These are phyloP conservation scores for Termitomyces sp. DNA, from an alignment of 768 basidiomycete species.

Conservation along the genomic window DNA sequence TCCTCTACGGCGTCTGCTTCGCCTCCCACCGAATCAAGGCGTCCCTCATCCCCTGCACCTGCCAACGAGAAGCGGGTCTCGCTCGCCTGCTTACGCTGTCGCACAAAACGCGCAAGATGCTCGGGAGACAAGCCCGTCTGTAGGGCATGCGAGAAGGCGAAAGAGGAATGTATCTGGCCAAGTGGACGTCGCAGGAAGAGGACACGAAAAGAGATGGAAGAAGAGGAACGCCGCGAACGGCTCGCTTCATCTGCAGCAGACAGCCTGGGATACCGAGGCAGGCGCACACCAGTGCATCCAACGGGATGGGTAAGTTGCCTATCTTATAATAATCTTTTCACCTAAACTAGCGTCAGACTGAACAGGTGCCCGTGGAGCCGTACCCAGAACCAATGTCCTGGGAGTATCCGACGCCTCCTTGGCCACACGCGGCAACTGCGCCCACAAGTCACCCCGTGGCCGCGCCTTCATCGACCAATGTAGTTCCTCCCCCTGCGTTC, in stretches of 20 bases:
- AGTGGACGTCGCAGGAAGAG: conserved; percentile 12
- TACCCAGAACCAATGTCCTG: conserved; percentile 2
- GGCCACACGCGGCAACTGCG: conserved; percentile 1
- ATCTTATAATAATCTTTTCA: not conserved
- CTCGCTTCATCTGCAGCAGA: conserved; percentile 10
- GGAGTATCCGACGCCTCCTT: conserved; percentile 7
- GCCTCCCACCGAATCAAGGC: not conserved
- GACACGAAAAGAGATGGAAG: conserved; percentile 13
- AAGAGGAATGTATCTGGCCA: conserved; percentile 13
- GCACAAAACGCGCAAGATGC: conserved; percentile 14
- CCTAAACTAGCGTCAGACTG: not conserved
- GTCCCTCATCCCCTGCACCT: not conserved
- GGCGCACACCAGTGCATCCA: not conserved
- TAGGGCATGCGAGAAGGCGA: conserved; percentile 11
- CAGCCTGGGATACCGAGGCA: conserved; percentile 6
- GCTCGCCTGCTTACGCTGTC: conserved; percentile 14
- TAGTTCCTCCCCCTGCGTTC: not conserved
- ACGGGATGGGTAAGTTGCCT: not conserved
- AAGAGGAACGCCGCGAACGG: conserved; percentile 11
- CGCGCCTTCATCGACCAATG: not conserved
- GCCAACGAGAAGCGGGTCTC: conserved; percentile 14
- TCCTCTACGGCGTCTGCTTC: conserved; percentile 5
- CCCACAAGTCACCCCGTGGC: not conserved
- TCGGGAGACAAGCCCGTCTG: conserved; percentile 15
- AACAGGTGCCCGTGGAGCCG: not conserved